Evolutionary conservation across 2,329 filamentous ascomycete genomes (phyloP).

Genomic region (Nigrospora osmanthi): DNA sequence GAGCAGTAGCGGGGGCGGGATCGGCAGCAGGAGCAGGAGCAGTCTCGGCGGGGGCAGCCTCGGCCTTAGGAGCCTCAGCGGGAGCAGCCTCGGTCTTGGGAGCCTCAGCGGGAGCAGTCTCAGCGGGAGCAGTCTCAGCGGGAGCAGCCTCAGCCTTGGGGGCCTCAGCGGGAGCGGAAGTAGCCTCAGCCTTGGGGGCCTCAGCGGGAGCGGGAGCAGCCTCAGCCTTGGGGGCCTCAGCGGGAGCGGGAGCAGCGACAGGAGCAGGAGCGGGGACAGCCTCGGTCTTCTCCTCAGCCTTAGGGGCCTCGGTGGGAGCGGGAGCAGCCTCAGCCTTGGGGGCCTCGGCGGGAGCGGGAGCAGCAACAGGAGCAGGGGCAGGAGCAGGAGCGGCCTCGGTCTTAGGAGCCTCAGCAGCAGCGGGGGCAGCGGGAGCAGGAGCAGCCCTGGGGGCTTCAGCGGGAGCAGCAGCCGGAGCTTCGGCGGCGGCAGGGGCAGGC

Average conservation of each 20-base stretch:
- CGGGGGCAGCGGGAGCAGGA: constrained; percentile 6
- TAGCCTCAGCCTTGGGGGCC: constrained; percentile 6
- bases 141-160: constrained; percentile 7
- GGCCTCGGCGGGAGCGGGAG: constrained; percentile 7
- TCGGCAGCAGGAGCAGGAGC: too few relatives aligned
- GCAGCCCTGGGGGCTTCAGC: too few relatives aligned
- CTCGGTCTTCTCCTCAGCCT: too few relatives aligned
- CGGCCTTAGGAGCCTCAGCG: background rate
- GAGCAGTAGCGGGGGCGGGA: too few relatives aligned
- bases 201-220: background rate
- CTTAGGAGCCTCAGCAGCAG: constrained; percentile 1
- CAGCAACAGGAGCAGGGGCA: constrained; percentile 1
- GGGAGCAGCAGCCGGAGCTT: too few relatives aligned
- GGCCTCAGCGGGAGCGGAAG: constrained; percentile 7
- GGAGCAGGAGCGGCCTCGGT: constrained; percentile 8
- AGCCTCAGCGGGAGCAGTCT: constrained; percentile 5
- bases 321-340: constrained; percentile 7
- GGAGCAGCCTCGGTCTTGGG: constrained; percentile 7
- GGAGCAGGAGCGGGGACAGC: constrained; percentile 6
- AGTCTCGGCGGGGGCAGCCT: too few relatives aligned
- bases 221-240: constrained; percentile 11
- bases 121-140: background rate
- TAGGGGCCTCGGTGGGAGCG: background rate
- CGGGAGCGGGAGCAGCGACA: constrained; percentile 1
- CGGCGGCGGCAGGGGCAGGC: too few relatives aligned